phyloP scores from a whole-genome alignment of 164 flowering plant species.

The Liquidambar formosana region DNA sequence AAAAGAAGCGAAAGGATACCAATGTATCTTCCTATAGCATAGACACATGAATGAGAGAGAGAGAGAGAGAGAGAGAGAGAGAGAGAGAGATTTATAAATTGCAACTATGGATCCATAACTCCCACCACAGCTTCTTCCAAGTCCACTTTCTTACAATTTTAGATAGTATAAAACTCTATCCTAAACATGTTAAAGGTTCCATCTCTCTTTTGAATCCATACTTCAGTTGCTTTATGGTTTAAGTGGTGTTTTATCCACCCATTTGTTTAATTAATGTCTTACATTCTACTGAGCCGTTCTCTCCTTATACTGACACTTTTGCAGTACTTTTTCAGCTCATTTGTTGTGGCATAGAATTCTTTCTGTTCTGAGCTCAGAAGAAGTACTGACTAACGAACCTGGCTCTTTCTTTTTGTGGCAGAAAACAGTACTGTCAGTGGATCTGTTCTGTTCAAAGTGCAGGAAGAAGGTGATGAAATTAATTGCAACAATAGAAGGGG shows the following conservation, averaged over 20 bases:
- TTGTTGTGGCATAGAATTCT: neutral
- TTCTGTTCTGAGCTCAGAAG: conserved; percentile 5
- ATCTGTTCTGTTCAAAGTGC: conserved; percentile 57
- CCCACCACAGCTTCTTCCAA: conserved; percentile 12
- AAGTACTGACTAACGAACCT: conserved; percentile 21
- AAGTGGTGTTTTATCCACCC: neutral
- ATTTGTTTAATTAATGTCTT: conserved; percentile 10
- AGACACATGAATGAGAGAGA: neutral
- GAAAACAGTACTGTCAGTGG: conserved; percentile 67
- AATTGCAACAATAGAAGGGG: conserved; percentile 53
- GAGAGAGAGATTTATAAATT: conserved; percentile 26
- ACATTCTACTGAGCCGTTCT: conserved; percentile 9
- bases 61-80: no score
- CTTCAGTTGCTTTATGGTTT: neutral
- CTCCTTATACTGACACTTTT: conserved; percentile 23
- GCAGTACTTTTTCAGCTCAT: conserved; percentile 16
- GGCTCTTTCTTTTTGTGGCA: conserved; percentile 36
- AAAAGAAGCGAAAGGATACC: neutral
- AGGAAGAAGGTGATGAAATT: conserved; percentile 60
- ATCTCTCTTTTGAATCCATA: conserved; percentile 9
- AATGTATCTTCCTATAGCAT: neutral
- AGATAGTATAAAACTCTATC: neutral
- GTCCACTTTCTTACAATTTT: neutral
- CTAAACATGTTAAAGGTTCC: conserved; percentile 52
- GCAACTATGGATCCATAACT: conserved; percentile 13